Conservation (phyloP, 331 rosid species). For the Acacia concinna region DNA sequence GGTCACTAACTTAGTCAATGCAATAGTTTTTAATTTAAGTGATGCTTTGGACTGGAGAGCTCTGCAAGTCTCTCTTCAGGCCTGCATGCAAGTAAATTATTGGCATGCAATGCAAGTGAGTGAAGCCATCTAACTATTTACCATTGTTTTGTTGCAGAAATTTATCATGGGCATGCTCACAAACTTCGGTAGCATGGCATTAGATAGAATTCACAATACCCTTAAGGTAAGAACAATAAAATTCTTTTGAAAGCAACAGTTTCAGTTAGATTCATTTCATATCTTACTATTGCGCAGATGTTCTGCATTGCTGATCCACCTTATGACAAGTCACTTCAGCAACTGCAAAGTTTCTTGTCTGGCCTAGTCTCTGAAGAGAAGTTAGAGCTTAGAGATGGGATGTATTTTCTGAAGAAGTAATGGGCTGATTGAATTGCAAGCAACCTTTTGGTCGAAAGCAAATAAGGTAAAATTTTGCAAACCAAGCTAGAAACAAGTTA, state of each 20-base stretch:
- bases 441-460: constrained; percentile 18
- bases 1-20: neutral
- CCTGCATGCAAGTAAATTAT: constrained; percentile 1
- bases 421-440: constrained; percentile 17
- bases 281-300: constrained; percentile 60
- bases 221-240: constrained; percentile 67
- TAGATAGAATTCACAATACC: constrained; percentile 91
- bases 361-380: constrained; percentile 89
- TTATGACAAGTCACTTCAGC: constrained; percentile 92
- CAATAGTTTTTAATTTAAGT: neutral
- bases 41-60: neutral
- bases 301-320: constrained; percentile 88
- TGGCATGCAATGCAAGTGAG: constrained; percentile 21
- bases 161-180: constrained; percentile 96
- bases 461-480: constrained; percentile 36
- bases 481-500: constrained; percentile 21
- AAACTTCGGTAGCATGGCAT: constrained; percentile 89
- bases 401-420: constrained; percentile 71
- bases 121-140: constrained; percentile 15
- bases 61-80: neutral
- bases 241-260: constrained; percentile 12
- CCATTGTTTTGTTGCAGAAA: constrained; percentile 59
- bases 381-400: constrained; percentile 80
- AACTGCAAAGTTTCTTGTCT: constrained; percentile 78
- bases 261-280: constrained; percentile 1